Evolutionary conservation across 163 green algal genomes (phyloP).

Genomic region (Smithsoniella earleae): DNA sequence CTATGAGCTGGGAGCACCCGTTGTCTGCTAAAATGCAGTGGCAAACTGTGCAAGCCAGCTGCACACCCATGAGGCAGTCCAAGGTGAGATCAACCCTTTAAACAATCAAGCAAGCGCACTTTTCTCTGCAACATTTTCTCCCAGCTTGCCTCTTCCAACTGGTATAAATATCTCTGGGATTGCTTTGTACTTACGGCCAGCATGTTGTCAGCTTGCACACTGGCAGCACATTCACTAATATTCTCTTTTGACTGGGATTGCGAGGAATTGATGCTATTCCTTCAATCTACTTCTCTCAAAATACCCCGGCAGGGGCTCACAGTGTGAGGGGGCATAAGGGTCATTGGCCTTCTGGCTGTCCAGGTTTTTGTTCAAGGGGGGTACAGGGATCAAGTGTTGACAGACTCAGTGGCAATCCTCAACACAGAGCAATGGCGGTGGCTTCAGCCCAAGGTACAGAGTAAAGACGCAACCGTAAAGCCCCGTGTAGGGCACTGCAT

Average conservation of each 20-base stretch:
- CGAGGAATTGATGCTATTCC: too few species aligned
- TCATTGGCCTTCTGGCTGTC: neutral
- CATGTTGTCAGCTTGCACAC: neutral
- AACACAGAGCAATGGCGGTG: constrained; percentile 24
- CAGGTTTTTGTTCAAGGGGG: constrained; percentile 21
- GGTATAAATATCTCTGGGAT: too few species aligned
- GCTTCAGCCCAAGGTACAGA: constrained; percentile 1
- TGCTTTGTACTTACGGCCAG: too few species aligned
- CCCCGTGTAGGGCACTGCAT: neutral
- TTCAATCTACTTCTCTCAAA: too few species aligned
- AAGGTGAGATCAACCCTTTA: too few species aligned
- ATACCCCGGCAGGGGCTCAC: too few species aligned
- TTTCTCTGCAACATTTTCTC: neutral
- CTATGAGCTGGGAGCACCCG: constrained; percentile 41
- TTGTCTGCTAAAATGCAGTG: constrained; percentile 29
- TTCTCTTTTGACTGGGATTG: too few species aligned
- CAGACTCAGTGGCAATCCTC: neutral
- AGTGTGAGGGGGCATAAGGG: too few species aligned
- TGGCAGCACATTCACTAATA: neutral
- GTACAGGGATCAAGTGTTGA: neutral
- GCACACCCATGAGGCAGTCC: neutral
- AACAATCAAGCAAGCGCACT: neutral
- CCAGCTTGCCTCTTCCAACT: neutral
- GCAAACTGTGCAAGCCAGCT: constrained; percentile 20
- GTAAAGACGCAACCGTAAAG: neutral